Evolutionary conservation across 108 stramenopile genomes (phyloP).

Genomic region (Pseudonitzschia pungens): DNA sequence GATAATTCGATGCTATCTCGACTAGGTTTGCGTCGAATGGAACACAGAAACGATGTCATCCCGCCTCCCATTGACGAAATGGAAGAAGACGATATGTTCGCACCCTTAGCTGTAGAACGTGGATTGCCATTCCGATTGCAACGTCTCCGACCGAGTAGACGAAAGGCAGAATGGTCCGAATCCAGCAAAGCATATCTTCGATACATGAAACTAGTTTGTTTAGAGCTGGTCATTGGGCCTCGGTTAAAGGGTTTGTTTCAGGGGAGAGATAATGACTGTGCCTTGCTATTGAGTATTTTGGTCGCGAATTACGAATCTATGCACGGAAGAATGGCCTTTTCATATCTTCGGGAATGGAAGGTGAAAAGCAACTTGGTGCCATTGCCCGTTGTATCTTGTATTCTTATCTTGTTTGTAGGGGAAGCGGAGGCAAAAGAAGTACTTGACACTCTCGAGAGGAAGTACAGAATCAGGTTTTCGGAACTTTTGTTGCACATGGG

Average conservation of each 20-base stretch:
- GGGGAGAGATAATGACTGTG: constrained; percentile 9
- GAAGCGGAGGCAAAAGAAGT: constrained; percentile 2
- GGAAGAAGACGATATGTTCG: not conserved
- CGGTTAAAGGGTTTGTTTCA: constrained; percentile 11
- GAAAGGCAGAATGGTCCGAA: constrained; percentile 17
- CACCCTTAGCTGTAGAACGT: not conserved
- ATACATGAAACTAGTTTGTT: constrained; percentile 22
- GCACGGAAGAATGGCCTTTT: constrained; percentile 25
- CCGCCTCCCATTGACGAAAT: not conserved
- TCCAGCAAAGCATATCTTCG: constrained; percentile 19
- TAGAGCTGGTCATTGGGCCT: constrained; percentile 20
- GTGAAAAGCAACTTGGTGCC: not conserved
- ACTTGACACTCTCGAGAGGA: constrained; percentile 8
- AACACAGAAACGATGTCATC: not conserved
- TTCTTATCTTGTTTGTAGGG: constrained; percentile 27
- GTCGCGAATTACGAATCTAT: constrained; percentile 23
- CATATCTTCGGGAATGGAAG: constrained; percentile 11
- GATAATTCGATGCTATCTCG: constrained; percentile 1
- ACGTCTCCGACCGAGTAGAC: not conserved
- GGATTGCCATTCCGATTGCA: not conserved
- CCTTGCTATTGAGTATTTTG: constrained; percentile 17
- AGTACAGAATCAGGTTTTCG: not conserved
- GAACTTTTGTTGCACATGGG: constrained; percentile 17
- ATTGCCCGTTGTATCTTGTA: not conserved
- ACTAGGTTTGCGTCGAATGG: constrained; percentile 12